These are phyloP conservation scores for Pilatotrama ljubarskyi DNA, from an alignment of 768 basidiomycete genomes.

Conservation along the genomic window DNA sequence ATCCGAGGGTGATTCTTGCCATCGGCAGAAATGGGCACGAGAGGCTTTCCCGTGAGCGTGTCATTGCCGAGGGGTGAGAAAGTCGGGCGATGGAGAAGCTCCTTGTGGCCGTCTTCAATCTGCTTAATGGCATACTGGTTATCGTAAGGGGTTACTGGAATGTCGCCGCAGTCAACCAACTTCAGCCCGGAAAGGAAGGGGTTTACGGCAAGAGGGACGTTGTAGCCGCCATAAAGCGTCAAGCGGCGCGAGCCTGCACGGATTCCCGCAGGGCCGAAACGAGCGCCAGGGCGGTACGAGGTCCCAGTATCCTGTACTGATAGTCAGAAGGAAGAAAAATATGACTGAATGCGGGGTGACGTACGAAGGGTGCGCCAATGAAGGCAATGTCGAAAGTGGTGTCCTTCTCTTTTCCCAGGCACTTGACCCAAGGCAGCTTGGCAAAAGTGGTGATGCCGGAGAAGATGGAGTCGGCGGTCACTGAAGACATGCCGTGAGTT, in stretches of 20 bases:
- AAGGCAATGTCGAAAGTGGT: conserved; percentile 77
- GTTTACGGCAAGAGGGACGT: conserved; percentile 71
- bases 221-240: conserved; percentile 77
- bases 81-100: conserved; percentile 62
- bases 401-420: conserved; percentile 63
- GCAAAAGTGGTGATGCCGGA: conserved; percentile 86
- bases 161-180: conserved; percentile 78
- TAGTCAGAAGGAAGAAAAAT: background rate
- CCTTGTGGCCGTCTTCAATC: conserved; percentile 72
- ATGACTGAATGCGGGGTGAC: conserved; percentile 22
- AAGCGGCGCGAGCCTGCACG: conserved; percentile 75
- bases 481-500: conserved; percentile 32
- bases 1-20: conserved; percentile 77
- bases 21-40: conserved; percentile 62
- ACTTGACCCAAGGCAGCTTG: conserved; percentile 81
- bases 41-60: conserved; percentile 53
- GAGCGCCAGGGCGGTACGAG: conserved; percentile 79
- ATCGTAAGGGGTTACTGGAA: conserved; percentile 78
- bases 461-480: conserved; percentile 78
- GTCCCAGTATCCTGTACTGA: conserved; percentile 63
- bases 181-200: conserved; percentile 69
- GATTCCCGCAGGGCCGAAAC: conserved; percentile 85
- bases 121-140: conserved; percentile 72
- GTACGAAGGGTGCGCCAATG: conserved; percentile 75
- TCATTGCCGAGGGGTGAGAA: conserved; percentile 67